Percentiles rank a stretch among this genome's conserved stretches.
Conservation (phyloP, 2,329 filamentous ascomycete species). For the Fusarium sp. region DNA sequence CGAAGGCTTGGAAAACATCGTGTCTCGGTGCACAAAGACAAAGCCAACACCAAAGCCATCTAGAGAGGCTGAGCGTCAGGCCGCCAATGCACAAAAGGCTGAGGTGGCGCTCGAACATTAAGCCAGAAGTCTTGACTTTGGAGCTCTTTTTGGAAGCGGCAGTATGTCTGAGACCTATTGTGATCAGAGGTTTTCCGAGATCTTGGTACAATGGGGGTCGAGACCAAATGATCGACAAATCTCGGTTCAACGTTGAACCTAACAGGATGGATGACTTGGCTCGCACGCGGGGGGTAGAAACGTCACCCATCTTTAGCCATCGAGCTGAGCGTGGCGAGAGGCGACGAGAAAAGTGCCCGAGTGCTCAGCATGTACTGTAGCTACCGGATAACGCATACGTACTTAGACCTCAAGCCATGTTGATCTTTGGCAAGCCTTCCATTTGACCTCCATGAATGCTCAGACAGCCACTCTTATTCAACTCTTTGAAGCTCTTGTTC, state of each 20-base stretch:
- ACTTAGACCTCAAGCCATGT: no score
- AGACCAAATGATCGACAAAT: neutral
- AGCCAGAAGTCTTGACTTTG: neutral
- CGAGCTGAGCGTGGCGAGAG: neutral
- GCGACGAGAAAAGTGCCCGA: neutral
- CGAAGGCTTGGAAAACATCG: neutral
- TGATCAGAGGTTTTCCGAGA: neutral
- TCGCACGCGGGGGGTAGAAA: neutral
- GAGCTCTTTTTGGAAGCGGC: neutral
- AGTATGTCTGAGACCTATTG: conserved; percentile 1
- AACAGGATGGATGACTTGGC: neutral
- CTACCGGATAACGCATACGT: neutral
- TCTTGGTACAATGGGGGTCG: neutral
- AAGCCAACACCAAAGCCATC: neutral
- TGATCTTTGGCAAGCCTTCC: neutral
- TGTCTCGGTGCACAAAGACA: neutral
- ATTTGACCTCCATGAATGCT: neutral
- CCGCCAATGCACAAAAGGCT: conserved; percentile 4
- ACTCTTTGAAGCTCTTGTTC: neutral
- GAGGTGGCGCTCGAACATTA: neutral
- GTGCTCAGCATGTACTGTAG: neutral
- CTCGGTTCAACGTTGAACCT: neutral
- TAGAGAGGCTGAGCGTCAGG: neutral
- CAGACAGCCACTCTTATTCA: neutral
- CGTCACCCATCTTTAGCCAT: neutral